Conservation (phyloP, 2,329 filamentous ascomycete species). For the Colletotrichum tanaceti region DNA sequence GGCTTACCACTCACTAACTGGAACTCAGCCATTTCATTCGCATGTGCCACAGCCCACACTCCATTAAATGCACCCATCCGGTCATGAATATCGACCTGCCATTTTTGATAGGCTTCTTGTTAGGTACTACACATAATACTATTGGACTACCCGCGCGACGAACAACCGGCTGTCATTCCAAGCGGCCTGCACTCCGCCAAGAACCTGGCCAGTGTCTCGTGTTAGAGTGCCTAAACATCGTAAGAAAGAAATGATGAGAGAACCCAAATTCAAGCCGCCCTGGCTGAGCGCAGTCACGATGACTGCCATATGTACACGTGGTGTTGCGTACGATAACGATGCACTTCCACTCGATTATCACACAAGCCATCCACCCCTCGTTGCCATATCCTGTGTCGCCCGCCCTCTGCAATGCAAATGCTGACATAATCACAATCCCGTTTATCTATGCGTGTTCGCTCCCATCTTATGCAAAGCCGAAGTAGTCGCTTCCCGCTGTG, state of each 20-base stretch:
- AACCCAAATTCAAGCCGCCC: not conserved
- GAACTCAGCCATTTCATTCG: too few relatives aligned
- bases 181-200: conserved; percentile 38
- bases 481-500: conserved; percentile 97
- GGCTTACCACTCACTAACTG: not conserved
- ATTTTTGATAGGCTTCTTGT: conserved; percentile 19
- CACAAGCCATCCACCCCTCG: conserved; percentile 17
- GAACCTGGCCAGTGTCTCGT: not conserved
- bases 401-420: conserved; percentile 37
- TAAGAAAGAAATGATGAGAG: conserved; percentile 1
- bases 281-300: not conserved
- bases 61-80: not conserved
- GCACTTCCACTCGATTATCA: conserved; percentile 24
- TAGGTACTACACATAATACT: conserved; percentile 30
- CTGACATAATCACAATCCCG: conserved; percentile 27
- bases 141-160: conserved; percentile 6
- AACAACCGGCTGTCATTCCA: not conserved
- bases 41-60: too few relatives aligned
- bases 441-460: conserved; percentile 36
- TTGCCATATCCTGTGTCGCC: conserved; percentile 33
- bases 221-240: conserved; percentile 13
- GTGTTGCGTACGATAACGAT: conserved; percentile 20
- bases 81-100: not conserved
- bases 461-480: conserved; percentile 85
- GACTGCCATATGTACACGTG: conserved; percentile 32